Base-by-base conservation (phyloP, 208 protist species). In the Polymyxa betae region DNA sequence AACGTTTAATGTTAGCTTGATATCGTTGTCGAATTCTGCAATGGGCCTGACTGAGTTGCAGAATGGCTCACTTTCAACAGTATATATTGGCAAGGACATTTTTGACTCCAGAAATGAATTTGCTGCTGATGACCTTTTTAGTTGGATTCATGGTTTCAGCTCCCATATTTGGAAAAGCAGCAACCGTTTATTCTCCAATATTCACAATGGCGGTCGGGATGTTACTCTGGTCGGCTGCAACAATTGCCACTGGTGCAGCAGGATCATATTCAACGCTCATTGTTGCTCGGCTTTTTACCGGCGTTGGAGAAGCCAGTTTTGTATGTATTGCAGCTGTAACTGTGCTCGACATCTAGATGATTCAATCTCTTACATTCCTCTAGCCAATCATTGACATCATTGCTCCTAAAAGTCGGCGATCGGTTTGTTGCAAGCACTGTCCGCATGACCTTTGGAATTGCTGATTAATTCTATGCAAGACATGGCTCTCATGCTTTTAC, bases 281-380 rank as follows among this genome's bases (percentile, higher is more conserved):
- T 20, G 12, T 82, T 20, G 5, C 72, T 20, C 72, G 72, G 5
- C n/a, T 5, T 35, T 35, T 82, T 20, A 40, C 72, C 12, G 72
- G 72, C 16, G n/a, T 82, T 20, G 72, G 72, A 35, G 72, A 82
- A 43, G 72, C 72, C 16, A 38, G 16, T 35, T 82, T 82, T 43
- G 72, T 82, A 35, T 82, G 35, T n/a, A 82, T 82, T 82, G 72
- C 72, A 35, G 72, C 72, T 43, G 72, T 82, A 82, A 12, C 16
- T 35, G 16, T 5, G 35, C 72, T 43, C 35, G 10, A 45, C 35
- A 82, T 82, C 72, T 45, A 35, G 72, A 45, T 43, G 5, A 82
- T 82, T 20, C 5, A 5, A 35, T 82, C 5, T 43, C 35, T n/a
- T 38, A 45, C 5, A 5, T 43, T n/a, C 12, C 10, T 82, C n/a